Evolutionary conservation across 148 eudicot species (phyloP).

Genomic region (Tetragonia tetragonoides): DNA sequence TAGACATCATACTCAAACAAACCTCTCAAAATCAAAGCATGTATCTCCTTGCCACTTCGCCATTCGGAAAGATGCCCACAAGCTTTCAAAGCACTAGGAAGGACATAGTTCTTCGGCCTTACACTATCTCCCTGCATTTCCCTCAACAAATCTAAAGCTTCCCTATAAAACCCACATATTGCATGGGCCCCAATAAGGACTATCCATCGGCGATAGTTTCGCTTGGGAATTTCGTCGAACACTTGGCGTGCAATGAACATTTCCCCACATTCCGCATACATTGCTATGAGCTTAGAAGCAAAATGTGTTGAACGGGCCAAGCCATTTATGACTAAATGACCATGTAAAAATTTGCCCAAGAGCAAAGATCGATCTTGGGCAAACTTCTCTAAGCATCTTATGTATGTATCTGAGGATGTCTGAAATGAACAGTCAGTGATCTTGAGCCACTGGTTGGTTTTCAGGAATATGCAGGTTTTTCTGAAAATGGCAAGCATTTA

Average conservation of each 20-base stretch:
- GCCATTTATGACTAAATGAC: constrained; percentile 60
- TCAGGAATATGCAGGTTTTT: background rate
- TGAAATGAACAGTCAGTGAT: constrained; percentile 25
- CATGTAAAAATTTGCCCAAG: constrained; percentile 59
- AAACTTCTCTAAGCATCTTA: constrained; percentile 44
- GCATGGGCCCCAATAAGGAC: constrained; percentile 77
- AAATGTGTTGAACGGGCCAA: constrained; percentile 44
- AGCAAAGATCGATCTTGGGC: constrained; percentile 33
- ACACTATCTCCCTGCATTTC: constrained; percentile 51
- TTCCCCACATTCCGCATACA: constrained; percentile 55
- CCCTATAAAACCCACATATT: constrained; percentile 52
- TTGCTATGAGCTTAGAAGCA: constrained; percentile 60
- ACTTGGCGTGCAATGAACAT: constrained; percentile 51
- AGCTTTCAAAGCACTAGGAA: constrained; percentile 78
- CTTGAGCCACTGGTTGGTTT: background rate
- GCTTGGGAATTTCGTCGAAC: constrained; percentile 70
- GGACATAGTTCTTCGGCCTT: constrained; percentile 49
- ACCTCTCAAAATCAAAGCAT: constrained; percentile 35
- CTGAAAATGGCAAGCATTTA: constrained; percentile 22
- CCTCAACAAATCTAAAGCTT: constrained; percentile 42
- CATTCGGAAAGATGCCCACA: constrained; percentile 59
- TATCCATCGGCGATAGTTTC: constrained; percentile 62
- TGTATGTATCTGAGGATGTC: constrained; percentile 43
- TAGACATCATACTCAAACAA: constrained; percentile 45
- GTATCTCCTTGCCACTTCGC: constrained; percentile 47